Conservation (phyloP, 2,329 filamentous ascomycete genomes). For the Cadophora malorum region DNA sequence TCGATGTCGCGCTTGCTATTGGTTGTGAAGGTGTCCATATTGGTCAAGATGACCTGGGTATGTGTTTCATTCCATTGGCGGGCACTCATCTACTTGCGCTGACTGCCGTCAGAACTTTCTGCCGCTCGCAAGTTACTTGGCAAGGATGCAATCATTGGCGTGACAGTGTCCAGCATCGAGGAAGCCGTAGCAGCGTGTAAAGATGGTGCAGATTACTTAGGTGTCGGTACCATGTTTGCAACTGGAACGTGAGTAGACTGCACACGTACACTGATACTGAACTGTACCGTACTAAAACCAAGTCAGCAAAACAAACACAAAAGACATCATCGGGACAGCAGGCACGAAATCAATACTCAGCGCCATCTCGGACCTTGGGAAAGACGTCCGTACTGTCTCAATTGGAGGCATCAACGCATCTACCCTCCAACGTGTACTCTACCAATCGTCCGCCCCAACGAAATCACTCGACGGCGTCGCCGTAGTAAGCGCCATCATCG, state of each 20-base stretch:
- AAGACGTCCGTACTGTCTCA: constrained; percentile 69
- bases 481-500: constrained; percentile 88
- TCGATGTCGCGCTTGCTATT: constrained; percentile 86
- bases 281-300: constrained; percentile 24
- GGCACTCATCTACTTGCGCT: constrained; percentile 23
- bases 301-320: constrained; percentile 82
- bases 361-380: constrained; percentile 54
- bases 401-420: constrained; percentile 86
- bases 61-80: constrained; percentile 39
- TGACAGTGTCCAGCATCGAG: constrained; percentile 77
- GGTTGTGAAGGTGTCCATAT: constrained; percentile 93
- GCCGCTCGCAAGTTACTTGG: constrained; percentile 78
- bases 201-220: constrained; percentile 87
- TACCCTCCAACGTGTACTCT: constrained; percentile 77
- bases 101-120: constrained; percentile 55
- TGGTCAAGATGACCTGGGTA: constrained; percentile 91
- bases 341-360: constrained; percentile 72
- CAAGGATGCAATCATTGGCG: constrained; percentile 80
- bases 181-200: constrained; percentile 76
- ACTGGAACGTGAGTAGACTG: constrained; percentile 70
- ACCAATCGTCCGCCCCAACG: constrained; percentile 62
- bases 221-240: constrained; percentile 87
- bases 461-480: constrained; percentile 82
- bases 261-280: neutral
- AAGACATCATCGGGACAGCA: constrained; percentile 76